Conservation (phyloP, 768 basidiomycete genomes). For the Gymnopilus dilepis region DNA sequence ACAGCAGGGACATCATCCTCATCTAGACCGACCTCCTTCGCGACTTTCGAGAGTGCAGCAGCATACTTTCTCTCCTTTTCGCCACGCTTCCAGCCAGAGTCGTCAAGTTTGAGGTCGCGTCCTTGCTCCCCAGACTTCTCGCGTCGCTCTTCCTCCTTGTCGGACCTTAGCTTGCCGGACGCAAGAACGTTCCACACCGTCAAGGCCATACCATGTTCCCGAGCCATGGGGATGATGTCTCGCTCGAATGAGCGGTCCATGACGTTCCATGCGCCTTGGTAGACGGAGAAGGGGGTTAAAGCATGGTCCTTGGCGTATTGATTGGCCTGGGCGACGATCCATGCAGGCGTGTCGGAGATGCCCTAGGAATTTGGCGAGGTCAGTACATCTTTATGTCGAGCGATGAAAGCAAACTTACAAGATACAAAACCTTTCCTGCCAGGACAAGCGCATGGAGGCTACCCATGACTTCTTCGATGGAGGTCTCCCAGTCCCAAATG, state of each 20-base stretch:
- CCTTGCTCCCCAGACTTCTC: conserved; percentile 42
- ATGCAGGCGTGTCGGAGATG: conserved; percentile 50
- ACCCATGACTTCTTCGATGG: conserved; percentile 62
- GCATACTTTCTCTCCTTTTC: conserved; percentile 49
- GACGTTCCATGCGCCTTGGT: conserved; percentile 54
- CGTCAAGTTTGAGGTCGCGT: conserved; percentile 27
- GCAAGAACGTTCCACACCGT: conserved; percentile 40
- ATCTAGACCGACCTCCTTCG: conserved; percentile 46
- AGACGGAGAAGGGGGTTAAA: conserved; percentile 56
- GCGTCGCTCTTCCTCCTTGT: conserved; percentile 43
- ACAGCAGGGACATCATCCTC: neutral
- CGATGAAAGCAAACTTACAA: conserved; percentile 26
- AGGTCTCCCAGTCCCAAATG: conserved; percentile 59
- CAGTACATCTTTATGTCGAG: neutral
- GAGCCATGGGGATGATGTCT: conserved; percentile 56
- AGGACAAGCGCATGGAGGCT: conserved; percentile 53
- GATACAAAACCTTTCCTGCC: conserved; percentile 57
- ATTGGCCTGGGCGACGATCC: conserved; percentile 55
- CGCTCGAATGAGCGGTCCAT: conserved; percentile 55
- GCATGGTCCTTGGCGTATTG: conserved; percentile 54
- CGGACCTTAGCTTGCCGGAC: conserved; percentile 55
- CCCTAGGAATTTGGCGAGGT: conserved; percentile 29
- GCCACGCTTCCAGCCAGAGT: conserved; percentile 48
- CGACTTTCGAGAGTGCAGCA: conserved; percentile 53
- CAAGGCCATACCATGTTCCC: conserved; percentile 45